A percentile compares a stretch with the other conserved stretches of the same genome.
Conservation (phyloP, 192 early-diverging fungal genomes). For the Phycomyces nitens region DNA sequence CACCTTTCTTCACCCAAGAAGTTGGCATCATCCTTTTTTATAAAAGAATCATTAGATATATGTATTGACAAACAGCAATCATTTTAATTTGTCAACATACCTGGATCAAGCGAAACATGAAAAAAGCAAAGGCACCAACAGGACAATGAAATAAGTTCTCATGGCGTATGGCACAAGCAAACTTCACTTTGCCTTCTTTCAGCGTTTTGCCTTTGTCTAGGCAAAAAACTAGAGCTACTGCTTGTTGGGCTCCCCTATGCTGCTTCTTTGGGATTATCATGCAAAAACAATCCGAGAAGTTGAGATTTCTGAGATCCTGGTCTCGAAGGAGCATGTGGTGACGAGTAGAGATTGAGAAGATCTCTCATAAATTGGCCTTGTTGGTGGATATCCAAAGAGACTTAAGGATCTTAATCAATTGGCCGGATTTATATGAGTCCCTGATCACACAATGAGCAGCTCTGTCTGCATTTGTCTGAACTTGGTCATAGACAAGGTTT, state of each 20-base stretch:
- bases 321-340: constrained; percentile 4
- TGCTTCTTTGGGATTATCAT: neutral
- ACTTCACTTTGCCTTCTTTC: neutral
- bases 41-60: neutral
- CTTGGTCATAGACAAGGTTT: neutral
- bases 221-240: neutral
- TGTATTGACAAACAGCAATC: too few relatives aligned
- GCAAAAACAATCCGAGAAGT: neutral
- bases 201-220: neutral
- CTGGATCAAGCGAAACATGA: neutral
- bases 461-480: neutral
- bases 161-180: neutral
- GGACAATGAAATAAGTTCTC: neutral
- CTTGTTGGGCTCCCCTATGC: neutral
- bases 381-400: neutral
- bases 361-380: neutral
- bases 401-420: neutral
- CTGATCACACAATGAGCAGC: neutral
- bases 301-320: neutral
- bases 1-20: neutral
- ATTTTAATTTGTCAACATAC: neutral
- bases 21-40: neutral
- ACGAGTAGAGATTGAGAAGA: neutral
- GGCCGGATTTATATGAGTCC: neutral
- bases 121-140: neutral